A percentile compares a stretch with the other conserved stretches of the same genome.
These are phyloP conservation scores for Clitocybe nebularis DNA, from an alignment of 1,284 basidiomycete species.

Conservation along the genomic window DNA sequence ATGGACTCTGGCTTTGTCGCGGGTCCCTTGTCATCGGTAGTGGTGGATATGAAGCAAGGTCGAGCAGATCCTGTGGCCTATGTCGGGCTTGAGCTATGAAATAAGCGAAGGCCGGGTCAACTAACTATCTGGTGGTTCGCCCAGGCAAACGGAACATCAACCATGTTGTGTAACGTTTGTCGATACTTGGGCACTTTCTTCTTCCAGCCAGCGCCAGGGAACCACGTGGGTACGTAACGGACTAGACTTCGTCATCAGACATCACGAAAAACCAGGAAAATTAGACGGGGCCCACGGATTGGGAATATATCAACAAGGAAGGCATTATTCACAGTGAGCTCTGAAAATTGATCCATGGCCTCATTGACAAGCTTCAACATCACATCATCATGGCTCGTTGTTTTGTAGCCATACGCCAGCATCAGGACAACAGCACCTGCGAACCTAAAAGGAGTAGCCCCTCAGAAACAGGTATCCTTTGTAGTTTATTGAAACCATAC, in stretches of 20 bases:
- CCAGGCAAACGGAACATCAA: conserved; percentile 28
- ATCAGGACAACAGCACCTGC: conserved; percentile 36
- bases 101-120: not conserved
- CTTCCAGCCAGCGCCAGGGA: conserved; percentile 19
- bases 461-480: not conserved
- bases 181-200: conserved; percentile 28
- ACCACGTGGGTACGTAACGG: conserved; percentile 31
- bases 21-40: conserved; percentile 15
- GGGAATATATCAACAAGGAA: conserved; percentile 39
- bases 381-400: conserved; percentile 30
- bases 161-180: conserved; percentile 28
- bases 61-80: conserved; percentile 20
- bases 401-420: conserved; percentile 39
- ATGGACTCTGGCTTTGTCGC: conserved; percentile 16
- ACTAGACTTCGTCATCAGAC: conserved; percentile 25
- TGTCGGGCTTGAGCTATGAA: not conserved
- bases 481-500: conserved; percentile 10
- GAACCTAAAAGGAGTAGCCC: conserved; percentile 18
- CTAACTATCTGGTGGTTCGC: conserved; percentile 39
- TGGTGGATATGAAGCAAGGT: conserved; percentile 19
- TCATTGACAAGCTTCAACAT: conserved; percentile 35
- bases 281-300: conserved; percentile 22
- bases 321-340: conserved; percentile 29
- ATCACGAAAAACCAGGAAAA: not conserved
- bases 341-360: conserved; percentile 35